Evolutionary conservation across 768 basidiomycete species (phyloP), one percentile per base, ranked within the genome.

Genomic region (Hygrocybe punicea): DNA sequence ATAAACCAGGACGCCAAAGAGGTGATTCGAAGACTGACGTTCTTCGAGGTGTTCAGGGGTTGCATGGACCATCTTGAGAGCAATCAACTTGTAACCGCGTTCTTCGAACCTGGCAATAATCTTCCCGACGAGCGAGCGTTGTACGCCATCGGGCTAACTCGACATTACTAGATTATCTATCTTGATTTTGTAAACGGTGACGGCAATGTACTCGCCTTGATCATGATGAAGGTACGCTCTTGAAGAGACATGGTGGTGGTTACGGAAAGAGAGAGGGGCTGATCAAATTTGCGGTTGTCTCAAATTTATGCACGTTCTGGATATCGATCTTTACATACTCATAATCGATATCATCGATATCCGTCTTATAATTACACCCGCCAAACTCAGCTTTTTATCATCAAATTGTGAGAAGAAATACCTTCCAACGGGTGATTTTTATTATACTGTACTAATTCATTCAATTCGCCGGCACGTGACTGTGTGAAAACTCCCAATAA

Each of bases 141-240:
- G 93, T 79, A 99, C 97, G 74, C 96, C 97, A 78, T 99, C 97
- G 67, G 97, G 97, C 95, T 97, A 67, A 16, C 59, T 21, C 58
- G 57, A 33, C 13, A 16, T 46, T 21, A 17, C 47, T 39, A 19
- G 48, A 47, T 35, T n/a, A n/a, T n/a, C n/a, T n/a, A 17, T 25
- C 29, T 35, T 37, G 42, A 35, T 40, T 4, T 24, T 56, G 21
- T n/a, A 4, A 34, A 37, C 21, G 37, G 33, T 14, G 16, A 9
- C 19, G 24, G 17, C 5, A 34, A 29, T 24, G 11, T 17, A 65
- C 67, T 47, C 54, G 87, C 92, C 93, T 98, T 99, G 87, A 98
- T 84, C 96, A 98, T 98, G 82, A 98, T 98, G 81, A 96, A 98
- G 75, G 95, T 96, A 75, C 92, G 93, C 73, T 98, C 94, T 53